Evolutionary conservation across 768 basidiomycete species (phyloP).

Genomic region (Leucosporidium creatinivorum): DNA sequence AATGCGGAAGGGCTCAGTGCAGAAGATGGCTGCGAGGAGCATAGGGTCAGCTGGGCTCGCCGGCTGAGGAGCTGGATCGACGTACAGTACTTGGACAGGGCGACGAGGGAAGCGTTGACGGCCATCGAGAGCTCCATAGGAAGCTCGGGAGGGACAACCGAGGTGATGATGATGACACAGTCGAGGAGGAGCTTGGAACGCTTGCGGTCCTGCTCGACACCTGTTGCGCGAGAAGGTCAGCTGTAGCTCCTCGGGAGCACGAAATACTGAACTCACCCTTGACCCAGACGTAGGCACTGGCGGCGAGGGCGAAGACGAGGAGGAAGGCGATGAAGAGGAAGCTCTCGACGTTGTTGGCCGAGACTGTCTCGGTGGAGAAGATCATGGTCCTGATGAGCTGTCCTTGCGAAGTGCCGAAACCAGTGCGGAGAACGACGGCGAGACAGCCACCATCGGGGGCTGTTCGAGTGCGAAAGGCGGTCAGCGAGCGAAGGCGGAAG

Average conservation of each 20-base stretch:
- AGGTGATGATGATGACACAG: constrained; percentile 92
- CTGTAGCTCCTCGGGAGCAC: background rate
- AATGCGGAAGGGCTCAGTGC: constrained; percentile 97
- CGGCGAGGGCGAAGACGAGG: constrained; percentile 93
- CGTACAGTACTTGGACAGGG: constrained; percentile 83
- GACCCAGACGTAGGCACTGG: constrained; percentile 96
- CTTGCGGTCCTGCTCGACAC: constrained; percentile 83
- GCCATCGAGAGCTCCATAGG: constrained; percentile 97
- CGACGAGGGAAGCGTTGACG: constrained; percentile 89
- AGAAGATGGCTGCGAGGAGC: constrained; percentile 77
- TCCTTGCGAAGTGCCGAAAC: constrained; percentile 95
- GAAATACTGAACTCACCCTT: constrained; percentile 61
- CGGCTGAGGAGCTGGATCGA: constrained; percentile 11
- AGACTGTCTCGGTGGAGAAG: constrained; percentile 92
- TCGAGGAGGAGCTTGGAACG: constrained; percentile 92
- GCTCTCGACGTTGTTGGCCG: constrained; percentile 89
- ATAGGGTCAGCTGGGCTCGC: background rate
- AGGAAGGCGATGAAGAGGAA: constrained; percentile 98
- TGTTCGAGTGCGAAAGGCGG: constrained; percentile 40
- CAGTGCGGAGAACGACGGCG: constrained; percentile 84
- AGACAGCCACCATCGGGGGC: constrained; percentile 87
- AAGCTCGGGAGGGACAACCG: constrained; percentile 92
- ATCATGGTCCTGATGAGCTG: constrained; percentile 98
- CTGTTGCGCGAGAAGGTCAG: constrained; percentile 43
- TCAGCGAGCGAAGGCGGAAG: background rate